Conservation (phyloP, 345 rosid species). For the thale cress (Arabidopsis thaliana) region TAIR10.1 NC_003071.7:17526501-17527000, state of each 20-base stretch:
- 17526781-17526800: too few species aligned
- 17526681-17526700: conserved; percentile 98
- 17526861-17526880: too few species aligned
- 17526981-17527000: conserved; percentile 8
- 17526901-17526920: neutral
- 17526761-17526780: too few species aligned
- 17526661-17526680: conserved; percentile 94
- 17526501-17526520: conserved; percentile 74
- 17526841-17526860: too few species aligned
- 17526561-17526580: conserved; percentile 92
- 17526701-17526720: conserved; percentile 42
- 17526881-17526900: neutral
- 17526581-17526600: conserved; percentile 78
- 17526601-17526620: conserved; percentile 75
- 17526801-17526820: too few species aligned
- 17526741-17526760: too few species aligned
- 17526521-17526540: conserved; percentile 82
- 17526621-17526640: conserved; percentile 98
- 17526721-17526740: too few species aligned
- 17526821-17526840: too few species aligned
- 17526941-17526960: neutral
- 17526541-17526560: conserved; percentile 95
- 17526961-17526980: neutral
- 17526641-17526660: conserved; percentile 88
- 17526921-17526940: conserved; percentile 4